A percentile compares a stretch with the other conserved stretches of the same genome.
Conservation (phyloP, 164 flowering plant species). For the Litsea cubeba region DNA sequence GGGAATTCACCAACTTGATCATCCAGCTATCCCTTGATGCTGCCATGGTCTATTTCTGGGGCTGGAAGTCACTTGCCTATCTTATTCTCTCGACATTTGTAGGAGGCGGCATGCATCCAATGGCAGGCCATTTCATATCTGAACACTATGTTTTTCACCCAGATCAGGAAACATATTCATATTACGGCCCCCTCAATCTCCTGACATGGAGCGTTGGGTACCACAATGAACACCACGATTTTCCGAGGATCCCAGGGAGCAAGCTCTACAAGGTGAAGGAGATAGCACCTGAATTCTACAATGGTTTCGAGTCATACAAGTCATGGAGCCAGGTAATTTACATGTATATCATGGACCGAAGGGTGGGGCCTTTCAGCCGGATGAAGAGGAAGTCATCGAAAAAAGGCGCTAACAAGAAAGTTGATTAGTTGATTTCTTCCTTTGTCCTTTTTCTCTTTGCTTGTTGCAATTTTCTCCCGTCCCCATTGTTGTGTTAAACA, state of each 20-base stretch:
- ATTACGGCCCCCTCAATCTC: constrained; percentile 89
- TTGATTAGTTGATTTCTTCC: constrained; percentile 4
- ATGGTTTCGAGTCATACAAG: constrained; percentile 49
- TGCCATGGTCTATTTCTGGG: constrained; percentile 62
- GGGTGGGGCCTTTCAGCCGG: constrained; percentile 85
- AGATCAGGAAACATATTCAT: constrained; percentile 87
- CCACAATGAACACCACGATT: constrained; percentile 99
- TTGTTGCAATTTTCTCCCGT: background rate
- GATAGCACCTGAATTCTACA: constrained; percentile 88
- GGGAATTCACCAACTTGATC: constrained; percentile 77
- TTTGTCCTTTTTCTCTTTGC: background rate
- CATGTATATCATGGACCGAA: constrained; percentile 79
- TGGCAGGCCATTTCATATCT: constrained; percentile 96
- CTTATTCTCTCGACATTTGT: constrained; percentile 87
- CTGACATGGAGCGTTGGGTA: constrained; percentile 91
- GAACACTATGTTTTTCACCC: constrained; percentile 90
- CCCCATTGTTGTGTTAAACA: no score
- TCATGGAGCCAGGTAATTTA: constrained; percentile 98
- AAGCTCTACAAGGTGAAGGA: constrained; percentile 92
- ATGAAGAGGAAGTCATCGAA: constrained; percentile 65
- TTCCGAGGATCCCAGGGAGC: constrained; percentile 84
- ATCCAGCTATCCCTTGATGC: constrained; percentile 66
- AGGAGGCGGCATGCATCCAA: constrained; percentile 98
- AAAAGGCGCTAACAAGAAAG: constrained; percentile 1
- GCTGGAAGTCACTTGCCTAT: constrained; percentile 75